Conservation (phyloP, 768 basidiomycete species). For the Candolleomyces aberdarensis region DNA sequence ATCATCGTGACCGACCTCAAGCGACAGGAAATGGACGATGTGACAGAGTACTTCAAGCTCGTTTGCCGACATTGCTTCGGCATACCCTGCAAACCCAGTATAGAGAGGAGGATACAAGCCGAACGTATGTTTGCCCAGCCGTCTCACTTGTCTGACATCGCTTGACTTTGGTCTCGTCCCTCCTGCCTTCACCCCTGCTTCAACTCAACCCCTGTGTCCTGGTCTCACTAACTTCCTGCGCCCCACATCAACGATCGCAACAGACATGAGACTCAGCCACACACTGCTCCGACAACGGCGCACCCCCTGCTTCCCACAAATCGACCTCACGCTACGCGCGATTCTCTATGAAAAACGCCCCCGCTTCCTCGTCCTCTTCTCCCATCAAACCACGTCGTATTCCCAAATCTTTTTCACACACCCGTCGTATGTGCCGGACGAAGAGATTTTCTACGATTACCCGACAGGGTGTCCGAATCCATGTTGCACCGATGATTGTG, state of each 20-base stretch:
- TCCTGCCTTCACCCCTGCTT: conserved; percentile 5
- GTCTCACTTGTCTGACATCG: not conserved
- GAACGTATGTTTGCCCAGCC: conserved; percentile 50
- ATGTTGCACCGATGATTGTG: conserved; percentile 77
- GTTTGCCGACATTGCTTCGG: conserved; percentile 65
- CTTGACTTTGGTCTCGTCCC: not conserved
- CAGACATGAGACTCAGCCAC: conserved; percentile 67
- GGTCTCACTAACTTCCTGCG: too few species aligned
- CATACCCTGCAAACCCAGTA: conserved; percentile 59
- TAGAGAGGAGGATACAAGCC: conserved; percentile 63
- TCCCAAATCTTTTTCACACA: conserved; percentile 82
- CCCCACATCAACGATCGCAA: too few species aligned
- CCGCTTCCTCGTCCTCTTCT: conserved; percentile 75
- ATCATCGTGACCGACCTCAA: conserved; percentile 80
- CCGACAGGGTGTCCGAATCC: conserved; percentile 79
- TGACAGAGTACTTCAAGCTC: conserved; percentile 75
- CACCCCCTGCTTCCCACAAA: conserved; percentile 80
- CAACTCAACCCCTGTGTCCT: not conserved
- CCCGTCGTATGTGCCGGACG: conserved; percentile 63
- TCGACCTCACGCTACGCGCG: conserved; percentile 74
- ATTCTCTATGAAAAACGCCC: conserved; percentile 75
- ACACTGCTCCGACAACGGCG: conserved; percentile 64
- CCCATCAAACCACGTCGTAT: conserved; percentile 76
- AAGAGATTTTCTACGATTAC: conserved; percentile 73
- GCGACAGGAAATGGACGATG: conserved; percentile 77